phyloP scores from a whole-genome alignment of 1,284 basidiomycete genomes.

The Rhodotorula sp. region DNA sequence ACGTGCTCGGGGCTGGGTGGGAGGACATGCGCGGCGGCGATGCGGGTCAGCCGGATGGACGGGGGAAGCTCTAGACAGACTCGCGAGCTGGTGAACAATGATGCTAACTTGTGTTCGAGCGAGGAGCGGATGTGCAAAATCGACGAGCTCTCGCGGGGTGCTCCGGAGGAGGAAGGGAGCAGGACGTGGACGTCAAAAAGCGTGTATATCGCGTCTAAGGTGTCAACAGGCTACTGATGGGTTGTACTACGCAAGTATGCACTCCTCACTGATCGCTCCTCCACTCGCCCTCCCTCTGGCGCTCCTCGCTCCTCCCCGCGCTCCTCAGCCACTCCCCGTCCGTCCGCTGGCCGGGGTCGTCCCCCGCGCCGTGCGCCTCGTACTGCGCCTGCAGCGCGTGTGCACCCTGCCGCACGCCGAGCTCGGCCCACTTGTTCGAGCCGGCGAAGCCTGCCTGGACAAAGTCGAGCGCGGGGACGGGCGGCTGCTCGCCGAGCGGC shows the following conservation, averaged over 20 bases:
- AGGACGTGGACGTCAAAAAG: too few species aligned
- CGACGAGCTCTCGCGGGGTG: too few species aligned
- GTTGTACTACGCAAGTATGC: too few species aligned
- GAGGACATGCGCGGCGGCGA: conserved; percentile 38
- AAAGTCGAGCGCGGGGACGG: conserved; percentile 7
- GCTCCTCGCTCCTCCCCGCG: neutral
- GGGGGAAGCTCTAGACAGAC: neutral
- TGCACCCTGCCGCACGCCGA: neutral
- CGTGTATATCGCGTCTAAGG: too few species aligned
- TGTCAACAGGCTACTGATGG: too few species aligned
- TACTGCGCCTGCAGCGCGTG: neutral
- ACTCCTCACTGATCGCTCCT: too few species aligned
- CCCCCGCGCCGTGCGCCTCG: neutral
- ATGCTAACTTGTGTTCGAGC: too few species aligned
- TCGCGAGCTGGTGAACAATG: too few species aligned
- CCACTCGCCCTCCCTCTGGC: neutral
- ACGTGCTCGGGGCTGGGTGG: conserved; percentile 30
- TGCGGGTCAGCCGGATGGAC: neutral
- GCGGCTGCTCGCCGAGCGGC: neutral
- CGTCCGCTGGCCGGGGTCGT: neutral
- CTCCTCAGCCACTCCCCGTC: neutral
- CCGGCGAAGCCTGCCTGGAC: conserved; percentile 14
- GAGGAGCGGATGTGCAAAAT: too few species aligned
- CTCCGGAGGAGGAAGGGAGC: too few species aligned
- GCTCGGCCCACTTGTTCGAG: conserved; percentile 13